Conservation (phyloP, 2,329 filamentous ascomycete species). For the Colletotrichum higginsianum region DNA sequence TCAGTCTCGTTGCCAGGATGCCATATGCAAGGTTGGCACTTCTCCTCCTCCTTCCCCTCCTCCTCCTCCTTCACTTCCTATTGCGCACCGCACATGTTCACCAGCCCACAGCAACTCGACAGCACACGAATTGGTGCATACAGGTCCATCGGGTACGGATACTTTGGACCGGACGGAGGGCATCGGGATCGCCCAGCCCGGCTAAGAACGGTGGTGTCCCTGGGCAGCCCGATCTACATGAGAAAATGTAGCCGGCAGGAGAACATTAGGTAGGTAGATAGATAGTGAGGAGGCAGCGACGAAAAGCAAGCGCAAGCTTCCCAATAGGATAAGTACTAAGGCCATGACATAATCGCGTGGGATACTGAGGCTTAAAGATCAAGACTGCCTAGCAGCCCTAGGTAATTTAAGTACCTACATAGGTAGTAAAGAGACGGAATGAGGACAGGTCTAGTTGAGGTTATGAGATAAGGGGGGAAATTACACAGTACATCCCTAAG, state of each 20-base stretch:
- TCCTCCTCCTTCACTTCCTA: not conserved
- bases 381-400: no score
- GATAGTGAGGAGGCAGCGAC: not conserved
- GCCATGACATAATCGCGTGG: no score
- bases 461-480: no score
- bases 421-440: no score
- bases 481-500: no score
- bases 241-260: not conserved
- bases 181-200: slow-evolving; percentile 22
- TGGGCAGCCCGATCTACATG: slow-evolving; percentile 14
- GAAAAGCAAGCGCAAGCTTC: not conserved
- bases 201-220: slow-evolving; percentile 28
- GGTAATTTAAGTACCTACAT: no score
- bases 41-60: slow-evolving; percentile 12
- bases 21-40: slow-evolving; percentile 31
- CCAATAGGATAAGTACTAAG: no score
- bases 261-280: not conserved
- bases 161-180: slow-evolving; percentile 1
- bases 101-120: slow-evolving; percentile 18
- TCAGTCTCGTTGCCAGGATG: slow-evolving; percentile 27
- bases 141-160: not conserved
- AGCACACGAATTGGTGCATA: no score
- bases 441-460: no score
- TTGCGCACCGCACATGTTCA: not conserved
- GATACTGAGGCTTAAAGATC: no score